Evolutionary conservation across 2,329 filamentous ascomycete genomes (phyloP).

Genomic region (Alternaria rosae): DNA sequence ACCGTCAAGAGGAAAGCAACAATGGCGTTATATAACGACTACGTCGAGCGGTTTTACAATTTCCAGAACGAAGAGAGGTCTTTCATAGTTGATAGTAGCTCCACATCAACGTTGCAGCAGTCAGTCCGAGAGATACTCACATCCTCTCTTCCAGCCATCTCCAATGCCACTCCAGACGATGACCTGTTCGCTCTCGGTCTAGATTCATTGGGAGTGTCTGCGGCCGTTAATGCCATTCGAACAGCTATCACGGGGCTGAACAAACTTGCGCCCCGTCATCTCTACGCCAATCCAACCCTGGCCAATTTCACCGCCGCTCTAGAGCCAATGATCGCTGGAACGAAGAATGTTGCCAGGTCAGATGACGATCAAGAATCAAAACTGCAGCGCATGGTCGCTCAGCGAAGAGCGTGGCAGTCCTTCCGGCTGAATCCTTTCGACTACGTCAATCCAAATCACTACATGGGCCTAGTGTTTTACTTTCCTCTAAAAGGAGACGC

Average conservation of each 20-base stretch:
- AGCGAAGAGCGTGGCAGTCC: conserved; percentile 32
- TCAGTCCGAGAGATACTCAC: conserved; percentile 16
- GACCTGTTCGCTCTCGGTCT: conserved; percentile 46
- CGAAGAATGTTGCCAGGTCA: too few relatives aligned
- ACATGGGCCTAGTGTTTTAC: conserved; percentile 47
- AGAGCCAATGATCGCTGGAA: not conserved
- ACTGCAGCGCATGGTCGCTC: conserved; percentile 15
- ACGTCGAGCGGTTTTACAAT: conserved; percentile 59
- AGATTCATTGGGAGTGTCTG: conserved; percentile 43
- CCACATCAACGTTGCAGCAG: conserved; percentile 5
- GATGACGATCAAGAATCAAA: not conserved
- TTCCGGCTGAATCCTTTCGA: conserved; percentile 46
- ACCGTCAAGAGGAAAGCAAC: conserved; percentile 55
- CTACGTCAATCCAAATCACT: conserved; percentile 21
- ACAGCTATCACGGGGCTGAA: conserved; percentile 39
- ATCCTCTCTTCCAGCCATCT: conserved; percentile 12
- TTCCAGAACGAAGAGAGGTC: conserved; percentile 3
- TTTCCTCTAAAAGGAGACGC: conserved; percentile 41
- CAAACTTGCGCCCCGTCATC: conserved; percentile 43
- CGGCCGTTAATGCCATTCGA: conserved; percentile 42
- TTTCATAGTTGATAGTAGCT: conserved; percentile 15
- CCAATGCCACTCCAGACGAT: conserved; percentile 23
- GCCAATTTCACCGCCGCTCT: conserved; percentile 35
- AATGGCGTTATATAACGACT: conserved; percentile 51
- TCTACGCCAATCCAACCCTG: conserved; percentile 45